Evolutionary conservation across 768 basidiomycete species (phyloP).

Genomic region (Collybiopsis confluens): DNA sequence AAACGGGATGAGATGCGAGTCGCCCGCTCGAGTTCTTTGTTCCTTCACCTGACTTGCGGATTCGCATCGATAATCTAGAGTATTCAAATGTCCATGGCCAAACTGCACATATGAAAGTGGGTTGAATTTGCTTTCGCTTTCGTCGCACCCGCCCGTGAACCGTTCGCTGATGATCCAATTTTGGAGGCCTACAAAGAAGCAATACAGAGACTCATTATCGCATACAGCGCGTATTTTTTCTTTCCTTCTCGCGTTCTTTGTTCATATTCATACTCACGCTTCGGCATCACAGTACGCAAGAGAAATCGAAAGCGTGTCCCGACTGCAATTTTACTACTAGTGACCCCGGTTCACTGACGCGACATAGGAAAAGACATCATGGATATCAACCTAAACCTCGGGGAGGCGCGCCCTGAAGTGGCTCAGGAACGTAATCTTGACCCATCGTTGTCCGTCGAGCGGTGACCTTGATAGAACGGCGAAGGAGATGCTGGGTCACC

Average conservation of each 20-base stretch:
- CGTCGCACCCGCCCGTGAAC: too few relatives aligned
- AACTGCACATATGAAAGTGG: not conserved
- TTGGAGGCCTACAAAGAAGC: slow-evolving; percentile 2
- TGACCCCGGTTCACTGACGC: not conserved
- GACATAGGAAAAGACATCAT: slow-evolving; percentile 1
- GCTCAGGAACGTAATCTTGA: too few relatives aligned
- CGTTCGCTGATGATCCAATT: too few relatives aligned
- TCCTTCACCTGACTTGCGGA: not conserved
- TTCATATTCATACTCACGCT: too few relatives aligned
- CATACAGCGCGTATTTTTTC: not conserved
- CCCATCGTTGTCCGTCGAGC: too few relatives aligned
- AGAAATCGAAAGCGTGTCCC: not conserved
- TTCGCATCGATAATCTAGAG: not conserved
- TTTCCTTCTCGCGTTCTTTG: not conserved
- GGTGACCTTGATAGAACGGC: too few relatives aligned
- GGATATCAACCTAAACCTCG: slow-evolving; percentile 5
- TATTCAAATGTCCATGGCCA: slow-evolving; percentile 3
- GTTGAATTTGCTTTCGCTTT: too few relatives aligned
- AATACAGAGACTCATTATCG: not conserved
- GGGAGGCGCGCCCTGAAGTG: too few relatives aligned
- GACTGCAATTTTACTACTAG: slow-evolving; percentile 1
- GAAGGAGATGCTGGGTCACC: too few relatives aligned
- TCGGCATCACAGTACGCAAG: not conserved
- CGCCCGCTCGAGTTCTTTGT: not conserved
- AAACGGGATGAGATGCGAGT: slow-evolving; percentile 1